Evolutionary conservation across 805 yeast species (phyloP).

Genomic region (Wickerhamiella australiensis): DNA sequence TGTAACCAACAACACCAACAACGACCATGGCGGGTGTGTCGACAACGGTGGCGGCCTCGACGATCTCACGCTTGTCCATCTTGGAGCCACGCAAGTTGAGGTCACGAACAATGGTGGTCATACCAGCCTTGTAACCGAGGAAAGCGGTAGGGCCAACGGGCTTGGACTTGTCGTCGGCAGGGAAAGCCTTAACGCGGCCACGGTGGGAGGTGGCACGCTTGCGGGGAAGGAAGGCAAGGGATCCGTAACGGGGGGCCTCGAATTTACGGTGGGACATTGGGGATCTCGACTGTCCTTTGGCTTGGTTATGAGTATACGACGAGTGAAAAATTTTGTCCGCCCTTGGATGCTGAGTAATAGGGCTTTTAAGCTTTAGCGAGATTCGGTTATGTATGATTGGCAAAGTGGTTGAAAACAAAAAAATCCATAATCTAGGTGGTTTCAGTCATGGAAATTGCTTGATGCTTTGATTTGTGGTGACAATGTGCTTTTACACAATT

Average conservation of each 20-base stretch:
- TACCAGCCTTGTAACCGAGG: slow-evolving; percentile 99
- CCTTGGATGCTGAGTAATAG: not conserved
- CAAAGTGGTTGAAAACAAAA: too few relatives aligned
- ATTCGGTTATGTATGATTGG: not conserved
- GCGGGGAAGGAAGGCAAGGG: slow-evolving; percentile 98
- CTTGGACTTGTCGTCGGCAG: slow-evolving; percentile 94
- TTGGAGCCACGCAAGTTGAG: slow-evolving; percentile 99
- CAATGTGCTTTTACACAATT: not conserved
- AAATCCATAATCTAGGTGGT: too few relatives aligned
- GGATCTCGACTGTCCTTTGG: not conserved
- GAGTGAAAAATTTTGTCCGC: slow-evolving; percentile 1
- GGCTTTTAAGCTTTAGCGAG: not conserved
- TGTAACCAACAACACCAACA: slow-evolving; percentile 99
- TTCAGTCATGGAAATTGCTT: too few relatives aligned
- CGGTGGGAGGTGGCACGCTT: slow-evolving; percentile 98
- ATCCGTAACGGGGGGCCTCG: slow-evolving; percentile 99
- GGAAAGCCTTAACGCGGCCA: slow-evolving; percentile 99
- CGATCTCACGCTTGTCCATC: slow-evolving; percentile 99
- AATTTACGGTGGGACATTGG: slow-evolving; percentile 98
- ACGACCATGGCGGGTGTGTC: slow-evolving; percentile 98
- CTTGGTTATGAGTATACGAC: not conserved
- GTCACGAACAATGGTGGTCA: slow-evolving; percentile 99
- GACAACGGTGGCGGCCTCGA: slow-evolving; percentile 98
- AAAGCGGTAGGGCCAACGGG: slow-evolving; percentile 98
- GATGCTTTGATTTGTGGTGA: too few relatives aligned